Percentiles rank a stretch among this genome's conserved stretches.
Evolutionary conservation across 495 filamentous ascomycete species (phyloP).

Genomic region (Ramalina intermedia): DNA sequence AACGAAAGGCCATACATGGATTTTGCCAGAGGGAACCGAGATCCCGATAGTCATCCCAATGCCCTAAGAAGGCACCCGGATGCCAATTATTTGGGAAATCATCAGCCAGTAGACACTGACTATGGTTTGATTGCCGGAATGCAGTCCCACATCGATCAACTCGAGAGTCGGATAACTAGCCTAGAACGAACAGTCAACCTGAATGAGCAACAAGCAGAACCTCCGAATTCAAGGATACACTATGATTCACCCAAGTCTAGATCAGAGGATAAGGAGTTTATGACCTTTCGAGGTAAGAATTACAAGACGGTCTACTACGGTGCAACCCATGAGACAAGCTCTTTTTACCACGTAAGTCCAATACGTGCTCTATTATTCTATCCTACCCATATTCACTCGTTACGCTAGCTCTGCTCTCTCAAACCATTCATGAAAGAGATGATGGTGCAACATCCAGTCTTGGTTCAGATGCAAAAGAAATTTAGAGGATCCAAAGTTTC

Average conservation of each 20-base stretch:
- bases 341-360: conserved; percentile 30
- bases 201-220: neutral
- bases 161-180: conserved; percentile 7
- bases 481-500: conserved; percentile 24
- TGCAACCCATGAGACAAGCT: conserved; percentile 29
- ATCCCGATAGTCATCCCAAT: too few species aligned
- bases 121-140: neutral
- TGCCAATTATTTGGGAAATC: too few species aligned
- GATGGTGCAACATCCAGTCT: conserved; percentile 18
- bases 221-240: neutral
- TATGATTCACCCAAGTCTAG: neutral
- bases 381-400: conserved; percentile 9
- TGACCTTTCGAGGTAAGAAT: conserved; percentile 33
- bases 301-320: conserved; percentile 36
- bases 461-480: conserved; percentile 28
- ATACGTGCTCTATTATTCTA: neutral
- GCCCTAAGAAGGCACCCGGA: too few species aligned
- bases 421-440: conserved; percentile 26
- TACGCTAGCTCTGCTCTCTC: conserved; percentile 32
- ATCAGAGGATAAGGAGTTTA: conserved; percentile 11
- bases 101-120: neutral
- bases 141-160: conserved; percentile 3
- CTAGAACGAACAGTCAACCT: conserved; percentile 1
- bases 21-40: too few species aligned
- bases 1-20: neutral